Percentiles rank a stretch among this genome's conserved stretches.
phyloP scores from a whole-genome alignment of 345 rosid species.

The Acer negundo region DNA sequence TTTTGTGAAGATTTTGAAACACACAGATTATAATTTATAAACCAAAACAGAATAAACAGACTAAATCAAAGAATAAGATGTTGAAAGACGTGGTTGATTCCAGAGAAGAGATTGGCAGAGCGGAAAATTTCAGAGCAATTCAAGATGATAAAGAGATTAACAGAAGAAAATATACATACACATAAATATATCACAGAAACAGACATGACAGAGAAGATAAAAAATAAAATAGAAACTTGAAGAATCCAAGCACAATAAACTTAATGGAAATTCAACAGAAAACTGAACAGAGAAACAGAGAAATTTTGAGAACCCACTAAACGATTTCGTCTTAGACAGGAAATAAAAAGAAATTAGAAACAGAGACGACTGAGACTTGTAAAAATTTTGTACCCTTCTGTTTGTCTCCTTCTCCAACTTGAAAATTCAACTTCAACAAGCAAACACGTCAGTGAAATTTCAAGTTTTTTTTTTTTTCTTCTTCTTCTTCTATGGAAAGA shows the following conservation, averaged over 20 bases:
- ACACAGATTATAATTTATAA: not conserved
- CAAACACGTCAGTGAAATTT: not conserved
- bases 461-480: not conserved
- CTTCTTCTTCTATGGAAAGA: not conserved
- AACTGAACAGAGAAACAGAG: conserved; percentile 11
- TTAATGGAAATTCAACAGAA: not conserved
- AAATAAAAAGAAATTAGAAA: conserved; percentile 9
- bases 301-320: not conserved
- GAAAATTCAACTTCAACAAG: conserved; percentile 8
- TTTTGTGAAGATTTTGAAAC: conserved; percentile 8
- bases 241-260: not conserved
- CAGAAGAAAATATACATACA: not conserved
- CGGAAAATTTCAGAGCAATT: not conserved
- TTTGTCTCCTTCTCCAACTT: conserved; percentile 18
- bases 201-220: not conserved
- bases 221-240: not conserved
- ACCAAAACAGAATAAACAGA: not conserved
- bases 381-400: not conserved
- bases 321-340: conserved; percentile 17
- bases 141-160: not conserved
- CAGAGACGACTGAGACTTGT: not conserved
- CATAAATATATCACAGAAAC: not conserved
- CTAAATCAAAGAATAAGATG: not conserved
- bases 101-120: not conserved
- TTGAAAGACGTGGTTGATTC: not conserved